A percentile compares a stretch with the other conserved stretches of the same genome.
Conservation (phyloP, 2,329 filamentous ascomycete species). For the Cladosporium oxysporum region DNA sequence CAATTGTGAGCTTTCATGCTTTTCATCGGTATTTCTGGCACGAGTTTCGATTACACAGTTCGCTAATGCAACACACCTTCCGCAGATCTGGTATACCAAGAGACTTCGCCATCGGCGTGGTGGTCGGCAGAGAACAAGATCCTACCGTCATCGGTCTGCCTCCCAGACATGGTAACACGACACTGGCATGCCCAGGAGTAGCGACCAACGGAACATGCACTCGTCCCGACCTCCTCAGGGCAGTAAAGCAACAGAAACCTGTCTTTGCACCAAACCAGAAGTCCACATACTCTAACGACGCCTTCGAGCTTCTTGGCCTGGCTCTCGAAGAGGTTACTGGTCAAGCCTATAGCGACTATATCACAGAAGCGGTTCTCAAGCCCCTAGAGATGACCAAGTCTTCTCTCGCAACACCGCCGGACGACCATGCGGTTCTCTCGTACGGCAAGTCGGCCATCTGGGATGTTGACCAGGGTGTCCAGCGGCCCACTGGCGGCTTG, state of each 20-base stretch:
- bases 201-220: conserved; percentile 37
- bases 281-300: conserved; percentile 46
- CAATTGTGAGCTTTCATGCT: conserved; percentile 36
- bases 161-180: conserved; percentile 35
- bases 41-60: neutral
- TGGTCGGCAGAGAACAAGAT: conserved; percentile 18
- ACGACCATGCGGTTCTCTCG: conserved; percentile 44
- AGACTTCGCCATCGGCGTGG: conserved; percentile 35
- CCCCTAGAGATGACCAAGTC: conserved; percentile 41
- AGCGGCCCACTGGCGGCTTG: conserved; percentile 48
- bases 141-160: conserved; percentile 38
- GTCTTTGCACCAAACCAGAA: conserved; percentile 46
- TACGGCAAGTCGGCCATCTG: conserved; percentile 38
- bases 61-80: neutral
- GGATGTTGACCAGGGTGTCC: conserved; percentile 45
- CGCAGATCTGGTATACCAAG: conserved; percentile 41
- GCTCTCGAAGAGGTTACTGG: conserved; percentile 43
- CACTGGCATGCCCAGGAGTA: conserved; percentile 41
- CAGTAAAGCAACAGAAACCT: conserved; percentile 36
- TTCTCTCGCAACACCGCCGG: conserved; percentile 36
- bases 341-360: conserved; percentile 41
- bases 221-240: conserved; percentile 37
- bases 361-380: conserved; percentile 43
- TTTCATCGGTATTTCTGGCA: neutral
- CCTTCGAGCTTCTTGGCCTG: conserved; percentile 45